These are phyloP conservation scores for Wickerhamiella pararugosa DNA, from an alignment of 1,139 yeast genomes.

Conservation along the genomic window DNA sequence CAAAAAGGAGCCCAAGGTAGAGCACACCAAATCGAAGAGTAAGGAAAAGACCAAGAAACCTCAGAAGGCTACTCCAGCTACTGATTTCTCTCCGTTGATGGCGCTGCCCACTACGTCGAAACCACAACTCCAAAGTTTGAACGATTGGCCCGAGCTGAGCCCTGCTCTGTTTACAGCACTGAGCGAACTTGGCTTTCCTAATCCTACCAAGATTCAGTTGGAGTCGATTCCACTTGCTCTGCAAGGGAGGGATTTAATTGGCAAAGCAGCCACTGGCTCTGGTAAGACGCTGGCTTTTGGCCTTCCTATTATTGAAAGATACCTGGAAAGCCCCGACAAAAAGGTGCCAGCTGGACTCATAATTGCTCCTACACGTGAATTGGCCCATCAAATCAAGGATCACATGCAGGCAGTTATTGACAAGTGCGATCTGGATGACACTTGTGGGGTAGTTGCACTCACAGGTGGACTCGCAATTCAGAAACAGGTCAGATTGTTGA, in stretches of 20 bases:
- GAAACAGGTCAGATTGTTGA: constrained; percentile 70
- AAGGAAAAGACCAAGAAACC: constrained; percentile 11
- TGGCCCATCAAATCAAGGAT: constrained; percentile 83
- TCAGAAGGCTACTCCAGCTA: constrained; percentile 9
- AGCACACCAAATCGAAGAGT: constrained; percentile 10
- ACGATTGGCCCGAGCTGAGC: constrained; percentile 17
- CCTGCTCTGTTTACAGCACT: constrained; percentile 21
- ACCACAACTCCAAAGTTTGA: constrained; percentile 18
- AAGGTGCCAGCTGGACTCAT: constrained; percentile 41
- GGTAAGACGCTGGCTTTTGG: constrained; percentile 97
- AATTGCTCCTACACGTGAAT: constrained; percentile 91
- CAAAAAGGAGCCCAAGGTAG: constrained; percentile 10
- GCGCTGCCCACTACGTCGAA: constrained; percentile 15
- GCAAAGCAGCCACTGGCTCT: constrained; percentile 96
- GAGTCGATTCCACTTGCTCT: constrained; percentile 63
- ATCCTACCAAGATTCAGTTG: constrained; percentile 77
- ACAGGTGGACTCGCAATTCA: constrained; percentile 94
- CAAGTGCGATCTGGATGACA: constrained; percentile 32
- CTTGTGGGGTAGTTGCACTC: constrained; percentile 52
- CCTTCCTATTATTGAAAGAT: constrained; percentile 71
- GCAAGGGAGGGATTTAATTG: constrained; percentile 67
- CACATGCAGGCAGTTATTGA: constrained; percentile 54
- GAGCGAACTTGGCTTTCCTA: constrained; percentile 33
- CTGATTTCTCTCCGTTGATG: constrained; percentile 16
- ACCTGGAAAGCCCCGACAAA: constrained; percentile 12